Percentiles rank a stretch among this genome's conserved stretches.
These are phyloP conservation scores for Xylaria nigripes DNA, from an alignment of 495 filamentous ascomycete genomes.

Conservation along the genomic window DNA sequence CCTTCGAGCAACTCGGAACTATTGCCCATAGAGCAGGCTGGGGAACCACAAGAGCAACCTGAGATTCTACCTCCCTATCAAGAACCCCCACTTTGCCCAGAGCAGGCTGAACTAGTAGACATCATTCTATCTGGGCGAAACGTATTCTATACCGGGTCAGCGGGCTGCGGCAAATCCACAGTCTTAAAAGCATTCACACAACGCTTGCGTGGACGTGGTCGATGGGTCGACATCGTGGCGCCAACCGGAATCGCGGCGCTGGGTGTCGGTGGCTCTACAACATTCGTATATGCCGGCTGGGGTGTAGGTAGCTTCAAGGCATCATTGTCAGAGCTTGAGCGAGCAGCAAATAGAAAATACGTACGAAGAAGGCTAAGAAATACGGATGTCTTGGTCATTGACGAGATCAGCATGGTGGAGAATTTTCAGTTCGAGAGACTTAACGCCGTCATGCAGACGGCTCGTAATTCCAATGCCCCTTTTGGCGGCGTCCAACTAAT, in stretches of 20 bases:
- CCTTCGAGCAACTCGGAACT: not conserved
- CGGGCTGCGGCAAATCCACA: conserved; percentile 53
- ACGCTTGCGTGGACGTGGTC: conserved; percentile 25
- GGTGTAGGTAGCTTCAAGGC: conserved; percentile 28
- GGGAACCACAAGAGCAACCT: not conserved
- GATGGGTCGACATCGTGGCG: conserved; percentile 42
- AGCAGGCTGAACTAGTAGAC: conserved; percentile 42
- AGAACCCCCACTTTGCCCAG: conserved; percentile 24
- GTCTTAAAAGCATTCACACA: conserved; percentile 43
- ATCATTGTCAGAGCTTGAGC: conserved; percentile 8
- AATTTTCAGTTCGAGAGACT: conserved; percentile 48
- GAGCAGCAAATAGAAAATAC: not conserved
- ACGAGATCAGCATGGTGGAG: conserved; percentile 47
- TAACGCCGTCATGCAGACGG: conserved; percentile 41
- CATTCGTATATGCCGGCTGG: conserved; percentile 50
- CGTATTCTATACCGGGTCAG: conserved; percentile 56
- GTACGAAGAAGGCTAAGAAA: conserved; percentile 22
- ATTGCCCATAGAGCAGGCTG: not conserved
- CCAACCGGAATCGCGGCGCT: conserved; percentile 51
- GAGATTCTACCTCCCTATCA: not conserved
- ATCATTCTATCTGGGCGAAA: conserved; percentile 43
- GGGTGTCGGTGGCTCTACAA: conserved; percentile 45
- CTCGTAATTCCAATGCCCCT: conserved; percentile 47
- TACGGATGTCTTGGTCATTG: conserved; percentile 40
- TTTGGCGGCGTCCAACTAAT: conserved; percentile 93